A percentile compares a stretch with the other conserved stretches of the same genome.
phyloP scores from a whole-genome alignment of 2,329 filamentous ascomycete species.

The Paecilomyces sp. region DNA sequence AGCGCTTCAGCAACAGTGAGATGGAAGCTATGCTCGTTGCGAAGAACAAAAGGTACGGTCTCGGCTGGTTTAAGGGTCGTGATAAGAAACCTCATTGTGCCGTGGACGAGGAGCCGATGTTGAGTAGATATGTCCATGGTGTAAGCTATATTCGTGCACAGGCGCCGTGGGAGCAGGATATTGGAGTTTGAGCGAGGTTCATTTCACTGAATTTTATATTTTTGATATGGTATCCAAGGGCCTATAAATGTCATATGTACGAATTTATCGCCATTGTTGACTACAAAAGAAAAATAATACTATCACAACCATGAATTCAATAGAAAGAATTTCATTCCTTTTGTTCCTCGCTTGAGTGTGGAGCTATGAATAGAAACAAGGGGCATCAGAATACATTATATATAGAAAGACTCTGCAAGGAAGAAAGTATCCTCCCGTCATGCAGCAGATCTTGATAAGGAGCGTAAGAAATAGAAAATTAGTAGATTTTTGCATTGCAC shows the following conservation, averaged over 20 bases:
- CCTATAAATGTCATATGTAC: neutral
- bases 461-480: conserved; percentile 1
- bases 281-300: neutral
- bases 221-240: neutral
- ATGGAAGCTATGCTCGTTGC: conserved; percentile 56
- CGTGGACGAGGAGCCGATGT: conserved; percentile 68
- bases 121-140: conserved; percentile 59
- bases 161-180: conserved; percentile 17
- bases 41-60: conserved; percentile 61
- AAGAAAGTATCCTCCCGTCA: neutral
- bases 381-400: neutral
- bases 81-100: conserved; percentile 70
- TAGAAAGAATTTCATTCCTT: neutral
- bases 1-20: conserved; percentile 52
- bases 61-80: conserved; percentile 69
- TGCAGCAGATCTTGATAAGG: neutral
- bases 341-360: neutral
- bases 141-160: conserved; percentile 23
- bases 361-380: neutral
- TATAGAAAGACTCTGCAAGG: neutral
- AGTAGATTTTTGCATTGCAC: neutral
- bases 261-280: neutral
- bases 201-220: neutral
- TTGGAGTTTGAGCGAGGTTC: conserved; percentile 1
- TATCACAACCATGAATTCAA: neutral